Conservation (phyloP, 352 stramenopile genomes). For the Globisporangium spiculum region DNA sequence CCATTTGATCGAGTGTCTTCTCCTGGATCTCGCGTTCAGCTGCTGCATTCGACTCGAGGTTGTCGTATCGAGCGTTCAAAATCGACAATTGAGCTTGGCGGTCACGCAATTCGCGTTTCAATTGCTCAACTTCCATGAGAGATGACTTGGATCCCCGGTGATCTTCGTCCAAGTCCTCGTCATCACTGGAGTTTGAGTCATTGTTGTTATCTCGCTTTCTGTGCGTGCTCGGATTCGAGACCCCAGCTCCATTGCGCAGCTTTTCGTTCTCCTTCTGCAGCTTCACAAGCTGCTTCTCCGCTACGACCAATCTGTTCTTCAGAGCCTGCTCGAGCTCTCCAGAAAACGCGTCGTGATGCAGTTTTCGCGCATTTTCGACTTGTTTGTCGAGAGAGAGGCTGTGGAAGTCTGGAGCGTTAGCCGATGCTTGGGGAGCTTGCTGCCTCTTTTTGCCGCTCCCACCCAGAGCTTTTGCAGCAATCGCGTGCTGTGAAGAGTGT, state of each 20-base stretch:
- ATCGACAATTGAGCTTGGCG: conserved; percentile 80
- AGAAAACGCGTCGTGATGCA: conserved; percentile 50
- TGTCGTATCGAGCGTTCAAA: conserved; percentile 87
- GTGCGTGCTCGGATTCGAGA: conserved; percentile 8
- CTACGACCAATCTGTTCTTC: conserved; percentile 65
- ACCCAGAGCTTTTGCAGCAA: conserved; percentile 18
- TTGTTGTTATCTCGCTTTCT: conserved; percentile 30
- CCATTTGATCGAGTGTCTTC: conserved; percentile 82
- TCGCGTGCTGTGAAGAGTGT: background rate
- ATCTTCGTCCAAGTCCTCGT: conserved; percentile 29
- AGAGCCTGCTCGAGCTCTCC: conserved; percentile 63
- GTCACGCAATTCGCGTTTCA: conserved; percentile 78
- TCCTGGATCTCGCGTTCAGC: conserved; percentile 89
- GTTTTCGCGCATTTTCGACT: conserved; percentile 38
- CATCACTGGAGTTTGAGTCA: conserved; percentile 19
- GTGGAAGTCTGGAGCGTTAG: conserved; percentile 22
- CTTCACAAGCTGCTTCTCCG: conserved; percentile 68
- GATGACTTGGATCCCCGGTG: conserved; percentile 8
- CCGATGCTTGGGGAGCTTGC: background rate
- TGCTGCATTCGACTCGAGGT: conserved; percentile 77
- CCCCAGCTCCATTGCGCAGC: conserved; percentile 23
- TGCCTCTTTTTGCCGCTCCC: conserved; percentile 1
- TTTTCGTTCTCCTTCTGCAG: conserved; percentile 71
- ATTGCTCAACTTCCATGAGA: conserved; percentile 43
- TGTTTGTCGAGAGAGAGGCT: conserved; percentile 38